phyloP scores from a whole-genome alignment of 768 basidiomycete species.

The Tubosaeta sp. region DNA sequence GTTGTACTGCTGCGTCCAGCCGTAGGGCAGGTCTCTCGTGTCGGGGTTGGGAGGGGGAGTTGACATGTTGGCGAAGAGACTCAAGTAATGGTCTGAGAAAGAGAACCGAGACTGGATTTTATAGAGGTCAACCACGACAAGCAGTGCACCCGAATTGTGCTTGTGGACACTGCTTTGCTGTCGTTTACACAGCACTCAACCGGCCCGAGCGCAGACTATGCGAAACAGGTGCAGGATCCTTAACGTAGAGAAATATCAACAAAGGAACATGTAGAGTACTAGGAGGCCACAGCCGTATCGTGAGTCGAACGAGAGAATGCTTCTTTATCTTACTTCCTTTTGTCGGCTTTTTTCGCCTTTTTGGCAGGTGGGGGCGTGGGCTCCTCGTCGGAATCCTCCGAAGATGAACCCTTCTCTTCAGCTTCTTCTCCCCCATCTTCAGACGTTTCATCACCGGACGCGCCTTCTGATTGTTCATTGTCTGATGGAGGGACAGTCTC shows the following conservation, averaged over 20 bases:
- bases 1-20: slow-evolving; percentile 70
- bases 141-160: slow-evolving; percentile 16
- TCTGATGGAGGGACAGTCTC: slow-evolving; percentile 25
- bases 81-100: slow-evolving; percentile 20
- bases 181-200: slow-evolving; percentile 23
- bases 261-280: slow-evolving; percentile 24
- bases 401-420: slow-evolving; percentile 19
- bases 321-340: slow-evolving; percentile 18
- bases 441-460: slow-evolving; percentile 19
- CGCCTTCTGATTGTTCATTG: slow-evolving; percentile 29
- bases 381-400: slow-evolving; percentile 27
- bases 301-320: slow-evolving; percentile 8
- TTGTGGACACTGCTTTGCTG: slow-evolving; percentile 33
- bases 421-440: slow-evolving; percentile 23
- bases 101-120: slow-evolving; percentile 15
- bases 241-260: slow-evolving; percentile 27
- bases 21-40: slow-evolving; percentile 54
- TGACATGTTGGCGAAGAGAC: slow-evolving; percentile 32
- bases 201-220: slow-evolving; percentile 14
- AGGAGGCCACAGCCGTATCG: slow-evolving; percentile 7
- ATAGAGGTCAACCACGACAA: slow-evolving; percentile 16
- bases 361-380: slow-evolving; percentile 29
- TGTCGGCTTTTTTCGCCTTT: slow-evolving; percentile 26
- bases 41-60: slow-evolving; percentile 52
- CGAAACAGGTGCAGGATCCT: neutral